Base-by-base conservation (phyloP, 1,284 basidiomycete genomes). In the Pseudozyma hubeiensis region DNA sequence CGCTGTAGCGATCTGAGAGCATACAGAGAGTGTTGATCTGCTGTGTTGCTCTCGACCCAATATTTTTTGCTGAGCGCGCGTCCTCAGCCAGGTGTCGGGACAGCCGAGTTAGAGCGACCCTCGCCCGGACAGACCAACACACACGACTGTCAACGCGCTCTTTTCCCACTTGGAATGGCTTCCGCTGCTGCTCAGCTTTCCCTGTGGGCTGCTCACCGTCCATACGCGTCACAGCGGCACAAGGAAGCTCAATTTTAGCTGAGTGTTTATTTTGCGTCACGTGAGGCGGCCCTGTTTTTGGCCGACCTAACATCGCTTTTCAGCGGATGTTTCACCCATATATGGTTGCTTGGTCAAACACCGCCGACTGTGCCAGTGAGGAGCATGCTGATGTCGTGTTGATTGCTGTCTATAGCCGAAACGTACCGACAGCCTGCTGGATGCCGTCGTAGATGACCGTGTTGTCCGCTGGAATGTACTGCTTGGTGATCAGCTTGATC, bases 401-500 rank as follows among this genome's bases (percentile, higher is more conserved):
- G n/a, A 33, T 5, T 40, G 8, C 24, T 19, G 17, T 34, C 57
- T 65, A 82, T 16, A 83, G 47, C n/a, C 59, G 64, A 39, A 82
- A 81, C 0, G 71, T 74, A 30, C 79, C 76, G 33, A 84, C 67
- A 3, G 80, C 76, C 58, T 81, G 74, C 40, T 91, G 90, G 52
- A 98, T 89, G 64, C 97, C 88, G 86, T 99, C 94, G 55, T 96
- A 88, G 30, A 94, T 87, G 74, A 92, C 93, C 67, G 91, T 91
- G 19, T 94, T 93, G 78, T 92, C 90, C 61, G 97, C 88, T 3
- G 96, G 96, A 19, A 94, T 88, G 84, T 99, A 99, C 86, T 99
- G 97, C 81, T 90, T 91, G 66, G 96, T 98, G 78, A 97, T 91
- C 85, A 98, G 88, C 88, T 99, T 99, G 88, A 99, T 98, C 7